Evolutionary conservation across 1,284 basidiomycete genomes (phyloP), one percentile per base, ranked within the genome.

Genomic region (Gyrodon tennesseensis): DNA sequence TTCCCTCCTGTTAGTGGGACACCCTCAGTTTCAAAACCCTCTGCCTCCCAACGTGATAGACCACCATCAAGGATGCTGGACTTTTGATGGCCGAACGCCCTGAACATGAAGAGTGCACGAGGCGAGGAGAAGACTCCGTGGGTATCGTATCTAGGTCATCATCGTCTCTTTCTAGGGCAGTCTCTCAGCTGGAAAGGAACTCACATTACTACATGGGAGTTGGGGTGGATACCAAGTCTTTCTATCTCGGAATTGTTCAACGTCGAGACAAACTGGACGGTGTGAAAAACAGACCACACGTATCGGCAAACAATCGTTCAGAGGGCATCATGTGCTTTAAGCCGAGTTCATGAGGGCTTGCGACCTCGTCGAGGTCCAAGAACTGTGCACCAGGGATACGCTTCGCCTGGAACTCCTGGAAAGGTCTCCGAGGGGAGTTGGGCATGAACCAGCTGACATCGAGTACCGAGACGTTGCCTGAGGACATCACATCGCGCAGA

Each of bases 241-340:
- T 87, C 92, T 91, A 73, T 31, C 54, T 58, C 65, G 51, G 51
- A 59, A 44, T 39, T 31, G 49, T 60, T 71, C 59, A 65, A 49
- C 34, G 61, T 49, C 39, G 63, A 56, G 60, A 37, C 40, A 59
- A 55, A 54, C 18, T 6, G 58, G 54, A 64, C 34, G 51, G 44
- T 27, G 58, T 19, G 57, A 63, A 66, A 62, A 27, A 76, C 87
- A 69, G 78, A 94, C 93, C 86, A 72, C 91, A 94, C 15, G 92
- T 89, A 62, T 85, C 79, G 23, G 89, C 88, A 77, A 98, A 98
- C n/a, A 80, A 78, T 49, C 84, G 81, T 39, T 80, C 80, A 25
- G 82, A 78, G 7, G 96, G 96, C 84, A 98, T 89, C 95, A 98
- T 98, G 79, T 98, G 96, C 71, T 91, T 91, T 25, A 98, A 80